Conservation (phyloP, 164 flowering plant genomes). For the Dillenia suffruticosa region DNA sequence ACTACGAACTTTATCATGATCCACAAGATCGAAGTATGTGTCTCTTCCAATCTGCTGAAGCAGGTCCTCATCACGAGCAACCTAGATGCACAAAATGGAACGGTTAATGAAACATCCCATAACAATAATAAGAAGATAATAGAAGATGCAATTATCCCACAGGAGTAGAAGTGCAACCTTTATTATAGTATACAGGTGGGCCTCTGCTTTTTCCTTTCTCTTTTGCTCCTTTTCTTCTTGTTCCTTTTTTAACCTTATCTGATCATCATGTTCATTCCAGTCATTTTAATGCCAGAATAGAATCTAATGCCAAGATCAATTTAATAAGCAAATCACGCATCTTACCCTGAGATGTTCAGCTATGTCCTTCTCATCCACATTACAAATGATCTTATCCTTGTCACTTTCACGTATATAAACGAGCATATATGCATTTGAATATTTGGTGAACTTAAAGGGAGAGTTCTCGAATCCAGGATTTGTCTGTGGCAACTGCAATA, state of each 20-base stretch:
- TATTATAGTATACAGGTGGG: constrained; percentile 41
- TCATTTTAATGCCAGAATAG: background rate
- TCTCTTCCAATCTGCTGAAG: constrained; percentile 46
- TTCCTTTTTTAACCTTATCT: constrained; percentile 48
- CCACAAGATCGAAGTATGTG: constrained; percentile 55
- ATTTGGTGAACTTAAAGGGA: constrained; percentile 53
- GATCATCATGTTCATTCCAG: background rate
- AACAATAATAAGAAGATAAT: background rate
- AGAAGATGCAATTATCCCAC: background rate
- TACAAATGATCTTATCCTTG: constrained; percentile 79
- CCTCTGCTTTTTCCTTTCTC: constrained; percentile 60
- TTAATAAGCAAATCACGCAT: background rate
- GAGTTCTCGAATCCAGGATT: constrained; percentile 54
- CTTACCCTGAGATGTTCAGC: constrained; percentile 54
- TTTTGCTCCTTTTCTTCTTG: constrained; percentile 69
- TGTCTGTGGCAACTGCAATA: constrained; percentile 40
- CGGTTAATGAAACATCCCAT: background rate
- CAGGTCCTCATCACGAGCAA: constrained; percentile 50
- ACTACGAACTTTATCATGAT: constrained; percentile 60
- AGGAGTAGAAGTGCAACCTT: constrained; percentile 21
- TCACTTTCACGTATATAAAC: constrained; percentile 83
- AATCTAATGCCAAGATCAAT: background rate
- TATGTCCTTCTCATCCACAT: constrained; percentile 57
- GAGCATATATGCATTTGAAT: constrained; percentile 61
- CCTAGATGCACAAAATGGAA: constrained; percentile 16